These are phyloP conservation scores for Wickerhamiella cacticola DNA, from an alignment of 805 yeast genomes.

Conservation along the genomic window DNA sequence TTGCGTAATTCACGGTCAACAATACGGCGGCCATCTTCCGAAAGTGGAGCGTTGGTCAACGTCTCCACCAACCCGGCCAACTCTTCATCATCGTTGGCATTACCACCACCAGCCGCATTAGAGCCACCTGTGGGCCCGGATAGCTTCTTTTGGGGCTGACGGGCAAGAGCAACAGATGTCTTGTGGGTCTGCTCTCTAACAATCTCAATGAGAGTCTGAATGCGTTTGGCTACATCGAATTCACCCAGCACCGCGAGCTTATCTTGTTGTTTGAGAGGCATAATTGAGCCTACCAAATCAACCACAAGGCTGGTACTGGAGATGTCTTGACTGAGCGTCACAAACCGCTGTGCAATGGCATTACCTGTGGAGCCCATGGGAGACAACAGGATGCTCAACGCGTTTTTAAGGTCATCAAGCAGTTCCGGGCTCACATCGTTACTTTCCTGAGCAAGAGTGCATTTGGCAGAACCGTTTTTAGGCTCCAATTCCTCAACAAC, in stretches of 20 bases:
- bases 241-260: conserved; percentile 25
- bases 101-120: not conserved
- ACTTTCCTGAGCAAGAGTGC: conserved; percentile 10
- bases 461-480: conserved; percentile 8
- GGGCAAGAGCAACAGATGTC: not conserved
- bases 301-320: conserved; percentile 26
- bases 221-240: conserved; percentile 22
- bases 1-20: conserved; percentile 32
- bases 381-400: conserved; percentile 14
- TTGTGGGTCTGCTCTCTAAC: conserved; percentile 17
- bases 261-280: conserved; percentile 27
- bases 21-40: conserved; percentile 29
- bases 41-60: conserved; percentile 22
- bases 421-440: conserved; percentile 7
- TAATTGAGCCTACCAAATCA: conserved; percentile 29
- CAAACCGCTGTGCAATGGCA: conserved; percentile 17
- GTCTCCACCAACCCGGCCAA: conserved; percentile 24
- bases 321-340: conserved; percentile 18
- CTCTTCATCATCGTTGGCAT: conserved; percentile 29
- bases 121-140: not conserved
- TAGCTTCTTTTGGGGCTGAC: not conserved
- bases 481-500: not conserved
- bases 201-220: conserved; percentile 16
- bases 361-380: conserved; percentile 14
- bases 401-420: conserved; percentile 15